Evolutionary conservation across 2,329 filamentous ascomycete species (phyloP).

Genomic region (Diplodia mutila): DNA sequence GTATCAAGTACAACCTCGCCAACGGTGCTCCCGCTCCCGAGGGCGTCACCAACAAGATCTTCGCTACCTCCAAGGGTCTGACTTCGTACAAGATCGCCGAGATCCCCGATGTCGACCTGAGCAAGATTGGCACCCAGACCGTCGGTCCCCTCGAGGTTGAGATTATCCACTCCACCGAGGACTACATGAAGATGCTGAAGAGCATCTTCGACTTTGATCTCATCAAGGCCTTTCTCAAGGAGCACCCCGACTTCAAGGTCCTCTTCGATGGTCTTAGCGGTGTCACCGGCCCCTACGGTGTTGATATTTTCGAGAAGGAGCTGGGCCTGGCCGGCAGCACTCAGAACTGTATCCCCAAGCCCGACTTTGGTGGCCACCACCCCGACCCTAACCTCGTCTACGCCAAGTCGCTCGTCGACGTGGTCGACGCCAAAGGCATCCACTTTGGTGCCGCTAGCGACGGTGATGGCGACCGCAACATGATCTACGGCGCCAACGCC

Average conservation of each 20-base stretch:
- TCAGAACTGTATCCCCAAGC: constrained; percentile 89
- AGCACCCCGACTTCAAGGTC: constrained; percentile 91
- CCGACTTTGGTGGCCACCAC: constrained; percentile 96
- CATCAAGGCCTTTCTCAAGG: constrained; percentile 89
- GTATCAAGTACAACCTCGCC: constrained; percentile 99
- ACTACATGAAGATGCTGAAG: constrained; percentile 95
- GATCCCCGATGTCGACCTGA: constrained; percentile 83
- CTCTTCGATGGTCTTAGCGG: constrained; percentile 94
- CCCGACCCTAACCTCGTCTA: constrained; percentile 98
- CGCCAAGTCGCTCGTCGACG: constrained; percentile 90
- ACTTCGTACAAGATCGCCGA: constrained; percentile 90
- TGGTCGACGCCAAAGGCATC: constrained; percentile 86
- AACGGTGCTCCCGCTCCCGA: constrained; percentile 97
- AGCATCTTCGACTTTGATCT: constrained; percentile 97
- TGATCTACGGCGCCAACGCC: constrained; percentile 97
- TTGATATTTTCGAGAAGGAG: constrained; percentile 93
- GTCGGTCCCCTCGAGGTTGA: constrained; percentile 91
- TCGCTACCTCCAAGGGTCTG: constrained; percentile 84
- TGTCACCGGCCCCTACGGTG: constrained; percentile 93
- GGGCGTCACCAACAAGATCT: constrained; percentile 97
- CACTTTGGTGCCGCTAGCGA: constrained; percentile 97
- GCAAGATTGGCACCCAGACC: constrained; percentile 77
- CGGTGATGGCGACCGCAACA: constrained; percentile 97
- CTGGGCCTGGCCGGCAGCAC: constrained; percentile 80
- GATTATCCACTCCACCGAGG: constrained; percentile 87